Conservation (phyloP, 2,329 filamentous ascomycete species). For the Thelonectria blattea region DNA sequence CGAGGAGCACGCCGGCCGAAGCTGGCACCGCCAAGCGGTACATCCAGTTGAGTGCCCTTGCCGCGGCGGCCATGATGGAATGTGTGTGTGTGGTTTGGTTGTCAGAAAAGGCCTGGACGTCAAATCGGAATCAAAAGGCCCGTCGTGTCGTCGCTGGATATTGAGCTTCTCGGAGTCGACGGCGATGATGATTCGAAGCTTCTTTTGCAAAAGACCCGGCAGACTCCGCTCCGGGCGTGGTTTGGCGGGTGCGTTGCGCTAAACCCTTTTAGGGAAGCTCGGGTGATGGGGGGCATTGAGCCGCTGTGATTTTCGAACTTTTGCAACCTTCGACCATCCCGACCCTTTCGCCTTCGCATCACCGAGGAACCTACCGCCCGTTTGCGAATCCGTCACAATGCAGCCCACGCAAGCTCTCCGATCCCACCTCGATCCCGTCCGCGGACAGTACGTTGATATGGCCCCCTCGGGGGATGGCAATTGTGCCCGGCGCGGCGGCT, state of each 20-base stretch:
- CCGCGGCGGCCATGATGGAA: constrained; percentile 59
- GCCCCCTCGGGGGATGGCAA: constrained; percentile 19
- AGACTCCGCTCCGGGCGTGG: constrained; percentile 30
- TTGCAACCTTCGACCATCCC: constrained; percentile 35
- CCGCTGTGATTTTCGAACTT: constrained; percentile 34
- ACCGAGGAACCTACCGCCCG: constrained; percentile 34
- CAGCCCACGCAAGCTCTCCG: constrained; percentile 49
- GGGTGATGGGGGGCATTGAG: constrained; percentile 37
- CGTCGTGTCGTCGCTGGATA: constrained; percentile 24
- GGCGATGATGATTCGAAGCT: constrained; percentile 39
- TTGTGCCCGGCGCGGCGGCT: constrained; percentile 25
- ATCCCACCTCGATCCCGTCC: constrained; percentile 42
- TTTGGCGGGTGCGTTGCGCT: constrained; percentile 29
- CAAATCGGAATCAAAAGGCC: constrained; percentile 2
- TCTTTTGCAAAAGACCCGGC: constrained; percentile 30
- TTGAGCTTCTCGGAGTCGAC: constrained; percentile 37
- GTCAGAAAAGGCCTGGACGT: constrained; percentile 5
- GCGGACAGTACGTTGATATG: constrained; percentile 46
- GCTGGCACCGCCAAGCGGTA: constrained; percentile 77
- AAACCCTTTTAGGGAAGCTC: constrained; percentile 45
- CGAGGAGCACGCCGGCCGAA: constrained; percentile 69
- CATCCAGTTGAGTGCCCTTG: constrained; percentile 64
- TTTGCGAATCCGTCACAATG: constrained; percentile 43
- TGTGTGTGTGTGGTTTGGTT: not conserved
- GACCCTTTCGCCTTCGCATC: constrained; percentile 37